Evolutionary conservation across 805 yeast genomes (phyloP).

Genomic region (Zygosaccharomyces siamensis): DNA sequence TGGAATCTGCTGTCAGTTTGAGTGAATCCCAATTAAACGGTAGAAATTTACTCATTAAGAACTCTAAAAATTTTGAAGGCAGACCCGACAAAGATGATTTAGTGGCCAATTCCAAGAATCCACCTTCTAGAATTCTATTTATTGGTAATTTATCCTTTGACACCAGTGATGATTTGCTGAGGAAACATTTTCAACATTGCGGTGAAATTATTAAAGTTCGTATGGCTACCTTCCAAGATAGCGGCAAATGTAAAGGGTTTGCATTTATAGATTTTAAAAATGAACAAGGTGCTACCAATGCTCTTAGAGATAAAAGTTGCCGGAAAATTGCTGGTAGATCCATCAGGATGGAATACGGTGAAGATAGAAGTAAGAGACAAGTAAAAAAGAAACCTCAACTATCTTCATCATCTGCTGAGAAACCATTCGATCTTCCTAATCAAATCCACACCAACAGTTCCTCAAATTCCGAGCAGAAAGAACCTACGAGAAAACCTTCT

Average conservation of each 20-base stretch:
- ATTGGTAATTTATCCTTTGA: slow-evolving; percentile 93
- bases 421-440: slow-evolving; percentile 23
- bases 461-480: neutral
- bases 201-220: slow-evolving; percentile 81
- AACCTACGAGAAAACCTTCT: slow-evolving; percentile 6
- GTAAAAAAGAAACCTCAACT: slow-evolving; percentile 40
- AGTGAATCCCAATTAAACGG: slow-evolving; percentile 76
- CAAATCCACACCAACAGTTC: neutral
- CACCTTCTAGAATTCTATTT: slow-evolving; percentile 83
- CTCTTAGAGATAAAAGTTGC: slow-evolving; percentile 67
- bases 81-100: slow-evolving; percentile 62
- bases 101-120: slow-evolving; percentile 57
- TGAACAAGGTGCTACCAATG: slow-evolving; percentile 76
- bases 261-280: slow-evolving; percentile 84
- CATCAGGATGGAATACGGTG: slow-evolving; percentile 86
- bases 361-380: slow-evolving; percentile 79
- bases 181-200: slow-evolving; percentile 82
- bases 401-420: slow-evolving; percentile 24
- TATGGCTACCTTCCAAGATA: slow-evolving; percentile 97
- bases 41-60: slow-evolving; percentile 78
- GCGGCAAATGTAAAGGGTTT: slow-evolving; percentile 95
- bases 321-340: slow-evolving; percentile 66
- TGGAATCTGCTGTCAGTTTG: slow-evolving; percentile 56
- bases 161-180: slow-evolving; percentile 73
- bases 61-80: slow-evolving; percentile 77